These are phyloP conservation scores for Alternaria atra DNA, from an alignment of 2,329 filamentous ascomycete species.

Conservation along the genomic window DNA sequence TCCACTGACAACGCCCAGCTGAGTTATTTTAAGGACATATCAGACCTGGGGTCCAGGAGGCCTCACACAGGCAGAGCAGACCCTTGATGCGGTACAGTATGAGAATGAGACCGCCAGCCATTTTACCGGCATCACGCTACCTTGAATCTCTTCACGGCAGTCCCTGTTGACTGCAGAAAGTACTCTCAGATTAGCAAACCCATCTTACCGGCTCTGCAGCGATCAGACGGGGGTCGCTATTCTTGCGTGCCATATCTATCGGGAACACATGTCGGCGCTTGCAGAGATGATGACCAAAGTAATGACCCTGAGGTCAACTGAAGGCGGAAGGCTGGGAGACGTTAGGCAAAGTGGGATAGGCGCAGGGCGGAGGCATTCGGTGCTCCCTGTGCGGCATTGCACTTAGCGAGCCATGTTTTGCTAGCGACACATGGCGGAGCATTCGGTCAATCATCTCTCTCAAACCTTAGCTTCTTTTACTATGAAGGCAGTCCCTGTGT, in stretches of 20 bases:
- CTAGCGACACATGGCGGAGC: slow-evolving; percentile 23
- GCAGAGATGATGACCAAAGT: slow-evolving; percentile 8
- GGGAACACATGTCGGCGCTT: slow-evolving; percentile 11
- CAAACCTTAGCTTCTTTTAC: slow-evolving; percentile 5
- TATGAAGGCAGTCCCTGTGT: slow-evolving; percentile 8
- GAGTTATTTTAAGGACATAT: slow-evolving; percentile 46
- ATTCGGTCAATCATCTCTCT: slow-evolving; percentile 6
- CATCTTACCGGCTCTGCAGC: slow-evolving; percentile 24
- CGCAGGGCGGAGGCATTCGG: slow-evolving; percentile 6
- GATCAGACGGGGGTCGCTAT: slow-evolving; percentile 18
- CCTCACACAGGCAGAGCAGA: slow-evolving; percentile 10
- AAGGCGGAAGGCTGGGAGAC: neutral
- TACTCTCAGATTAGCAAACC: slow-evolving; percentile 25
- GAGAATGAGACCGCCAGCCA: slow-evolving; percentile 14
- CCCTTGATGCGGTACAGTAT: slow-evolving; percentile 18
- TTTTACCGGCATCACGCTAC: slow-evolving; percentile 21
- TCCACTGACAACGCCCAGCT: slow-evolving; percentile 19
- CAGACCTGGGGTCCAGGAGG: slow-evolving; percentile 13
- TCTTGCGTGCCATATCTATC: slow-evolving; percentile 20
- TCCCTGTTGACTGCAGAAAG: slow-evolving; percentile 22
- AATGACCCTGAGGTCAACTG: neutral
- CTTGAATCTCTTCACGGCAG: slow-evolving; percentile 10
- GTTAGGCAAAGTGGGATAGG: slow-evolving; percentile 5
- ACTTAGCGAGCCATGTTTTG: slow-evolving; percentile 21
- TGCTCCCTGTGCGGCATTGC: slow-evolving; percentile 23